Conservation (phyloP, 805 yeast species). For the Zygosaccharomyces lentus region DNA sequence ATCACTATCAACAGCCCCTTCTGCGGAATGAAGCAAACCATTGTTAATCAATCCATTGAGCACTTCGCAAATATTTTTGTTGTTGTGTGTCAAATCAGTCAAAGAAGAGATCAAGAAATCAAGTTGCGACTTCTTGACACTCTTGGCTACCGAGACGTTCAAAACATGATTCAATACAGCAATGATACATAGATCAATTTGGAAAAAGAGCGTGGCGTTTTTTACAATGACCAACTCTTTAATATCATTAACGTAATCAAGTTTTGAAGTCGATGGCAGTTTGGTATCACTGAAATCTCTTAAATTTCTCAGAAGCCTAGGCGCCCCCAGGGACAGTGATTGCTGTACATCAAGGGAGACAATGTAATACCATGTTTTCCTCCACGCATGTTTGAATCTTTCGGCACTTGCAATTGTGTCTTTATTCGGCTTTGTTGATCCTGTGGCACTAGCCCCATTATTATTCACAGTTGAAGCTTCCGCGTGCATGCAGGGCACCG, state of each 20-base stretch:
- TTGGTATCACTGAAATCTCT: conserved; percentile 42
- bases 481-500: conserved; percentile 17
- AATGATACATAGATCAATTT: conserved; percentile 42
- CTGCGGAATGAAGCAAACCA: conserved; percentile 32
- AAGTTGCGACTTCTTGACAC: conserved; percentile 41
- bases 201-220: conserved; percentile 44
- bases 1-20: conserved; percentile 30
- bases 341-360: conserved; percentile 41
- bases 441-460: conserved; percentile 7
- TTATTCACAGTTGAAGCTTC: conserved; percentile 11
- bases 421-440: conserved; percentile 16
- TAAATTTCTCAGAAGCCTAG: conserved; percentile 37
- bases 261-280: conserved; percentile 39
- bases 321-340: conserved; percentile 40
- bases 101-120: conserved; percentile 37
- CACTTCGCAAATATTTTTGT: conserved; percentile 28
- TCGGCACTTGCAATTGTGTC: conserved; percentile 33
- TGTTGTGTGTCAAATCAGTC: conserved; percentile 34
- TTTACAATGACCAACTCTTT: conserved; percentile 47
- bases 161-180: conserved; percentile 33
- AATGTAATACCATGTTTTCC: conserved; percentile 56
- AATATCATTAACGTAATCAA: conserved; percentile 36
- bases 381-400: conserved; percentile 45
- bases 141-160: conserved; percentile 36
- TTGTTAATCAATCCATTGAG: conserved; percentile 27